Percentiles rank a stretch among this genome's conserved stretches.
Evolutionary conservation across 1,139 yeast genomes (phyloP).

Genomic region (Williopsis jadinii): DNA sequence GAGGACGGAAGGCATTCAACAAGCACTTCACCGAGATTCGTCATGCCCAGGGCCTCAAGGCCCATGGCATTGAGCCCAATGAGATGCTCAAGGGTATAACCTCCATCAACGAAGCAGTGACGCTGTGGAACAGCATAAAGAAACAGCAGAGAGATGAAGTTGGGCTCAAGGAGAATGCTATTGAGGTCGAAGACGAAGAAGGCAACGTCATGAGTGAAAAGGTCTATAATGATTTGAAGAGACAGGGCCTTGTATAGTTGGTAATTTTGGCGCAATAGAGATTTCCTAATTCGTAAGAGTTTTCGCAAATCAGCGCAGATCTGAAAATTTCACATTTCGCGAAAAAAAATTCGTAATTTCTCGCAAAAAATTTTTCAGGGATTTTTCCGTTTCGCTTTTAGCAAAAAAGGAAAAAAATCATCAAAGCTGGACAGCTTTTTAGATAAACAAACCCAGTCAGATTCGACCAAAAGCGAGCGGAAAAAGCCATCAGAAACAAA

Average conservation of each 20-base stretch:
- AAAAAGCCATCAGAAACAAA: no score
- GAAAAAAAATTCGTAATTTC: no score
- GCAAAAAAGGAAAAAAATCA: no score
- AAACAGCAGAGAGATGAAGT: conserved; percentile 33
- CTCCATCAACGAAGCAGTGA: conserved; percentile 59
- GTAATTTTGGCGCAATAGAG: no score
- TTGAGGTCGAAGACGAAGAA: conserved; percentile 85
- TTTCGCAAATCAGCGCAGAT: no score
- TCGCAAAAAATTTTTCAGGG: no score
- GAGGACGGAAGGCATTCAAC: conserved; percentile 67
- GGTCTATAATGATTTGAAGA: conserved; percentile 76
- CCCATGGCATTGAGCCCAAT: conserved; percentile 60
- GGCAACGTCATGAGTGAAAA: conserved; percentile 88
- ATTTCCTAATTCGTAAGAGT: no score
- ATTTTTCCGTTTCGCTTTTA: no score
- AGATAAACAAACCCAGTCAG: no score
- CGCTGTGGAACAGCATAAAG: conserved; percentile 45
- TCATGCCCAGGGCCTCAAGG: conserved; percentile 69
- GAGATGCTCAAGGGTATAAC: conserved; percentile 58
- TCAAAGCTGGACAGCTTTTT: no score
- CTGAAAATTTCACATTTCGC: no score
- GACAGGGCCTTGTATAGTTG: conserved; percentile 60
- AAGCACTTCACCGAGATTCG: conserved; percentile 65
- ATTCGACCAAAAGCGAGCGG: no score
- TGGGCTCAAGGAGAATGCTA: conserved; percentile 45